Conservation (phyloP, 23 red algal species). For the Gracilaria gracilis region DNA sequence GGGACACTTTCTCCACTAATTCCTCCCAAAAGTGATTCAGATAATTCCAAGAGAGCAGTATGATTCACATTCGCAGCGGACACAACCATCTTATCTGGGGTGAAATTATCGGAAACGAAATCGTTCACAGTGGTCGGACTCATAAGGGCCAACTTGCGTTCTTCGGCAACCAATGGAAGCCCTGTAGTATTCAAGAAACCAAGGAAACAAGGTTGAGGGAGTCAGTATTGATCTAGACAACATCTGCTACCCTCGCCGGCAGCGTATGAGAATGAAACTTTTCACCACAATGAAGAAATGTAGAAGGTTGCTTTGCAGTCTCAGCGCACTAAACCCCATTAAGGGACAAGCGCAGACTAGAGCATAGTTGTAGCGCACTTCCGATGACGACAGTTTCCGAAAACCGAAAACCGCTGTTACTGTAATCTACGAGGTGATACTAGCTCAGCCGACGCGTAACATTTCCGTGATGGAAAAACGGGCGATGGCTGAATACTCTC, state of each 20-base stretch:
- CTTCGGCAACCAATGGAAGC: conserved; percentile 79
- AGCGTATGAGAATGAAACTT: background rate
- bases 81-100: conserved; percentile 78
- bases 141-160: conserved; percentile 58
- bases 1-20: conserved; percentile 11
- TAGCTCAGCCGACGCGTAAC: conserved; percentile 22
- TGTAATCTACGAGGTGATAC: conserved; percentile 49
- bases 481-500: conserved; percentile 41
- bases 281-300: background rate
- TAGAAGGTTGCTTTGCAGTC: conserved; percentile 1
- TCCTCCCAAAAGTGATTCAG: conserved; percentile 51
- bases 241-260: background rate
- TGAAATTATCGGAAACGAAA: conserved; percentile 64
- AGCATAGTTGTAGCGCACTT: background rate
- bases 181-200: conserved; percentile 54
- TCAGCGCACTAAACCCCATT: background rate
- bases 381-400: conserved; percentile 7
- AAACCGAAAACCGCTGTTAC: background rate
- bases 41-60: conserved; percentile 66
- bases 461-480: conserved; percentile 25
- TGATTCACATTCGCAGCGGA: conserved; percentile 84
- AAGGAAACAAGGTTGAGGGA: background rate
- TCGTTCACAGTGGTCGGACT: conserved; percentile 53
- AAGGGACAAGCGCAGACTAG: background rate
- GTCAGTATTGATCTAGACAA: conserved; percentile 15